phyloP scores from a whole-genome alignment of 2,329 filamentous ascomycete species.

The Pseudocercospora vitis region DNA sequence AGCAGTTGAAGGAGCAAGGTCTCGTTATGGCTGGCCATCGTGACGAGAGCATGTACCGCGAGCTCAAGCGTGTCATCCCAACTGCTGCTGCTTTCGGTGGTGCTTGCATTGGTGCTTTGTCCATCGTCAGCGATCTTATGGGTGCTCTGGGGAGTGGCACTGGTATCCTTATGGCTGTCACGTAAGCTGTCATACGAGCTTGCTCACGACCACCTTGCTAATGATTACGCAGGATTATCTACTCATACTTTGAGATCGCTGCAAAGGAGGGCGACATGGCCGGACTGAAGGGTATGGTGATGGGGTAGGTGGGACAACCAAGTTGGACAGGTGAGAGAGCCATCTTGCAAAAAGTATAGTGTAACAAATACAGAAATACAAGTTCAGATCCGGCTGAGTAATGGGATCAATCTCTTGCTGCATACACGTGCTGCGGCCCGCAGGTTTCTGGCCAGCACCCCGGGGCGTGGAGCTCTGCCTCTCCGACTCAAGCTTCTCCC shows the following conservation, averaged over 20 bases:
- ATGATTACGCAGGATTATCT: slow-evolving; percentile 76
- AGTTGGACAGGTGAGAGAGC: slow-evolving; percentile 27
- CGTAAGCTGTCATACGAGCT: slow-evolving; percentile 63
- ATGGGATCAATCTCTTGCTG: not conserved
- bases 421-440: slow-evolving; percentile 15
- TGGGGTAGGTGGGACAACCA: slow-evolving; percentile 40
- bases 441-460: not conserved
- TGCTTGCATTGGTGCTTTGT: slow-evolving; percentile 97
- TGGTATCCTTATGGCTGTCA: slow-evolving; percentile 96
- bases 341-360: slow-evolving; percentile 24
- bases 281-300: slow-evolving; percentile 68
- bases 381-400: slow-evolving; percentile 6
- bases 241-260: slow-evolving; percentile 98
- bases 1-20: slow-evolving; percentile 99
- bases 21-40: slow-evolving; percentile 99
- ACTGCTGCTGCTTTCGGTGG: slow-evolving; percentile 97
- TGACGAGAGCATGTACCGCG: slow-evolving; percentile 99
- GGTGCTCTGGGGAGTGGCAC: slow-evolving; percentile 95
- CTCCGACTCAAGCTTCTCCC: slow-evolving; percentile 13
- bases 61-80: slow-evolving; percentile 98
- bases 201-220: slow-evolving; percentile 20
- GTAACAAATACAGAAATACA: slow-evolving; percentile 16
- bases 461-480: not conserved
- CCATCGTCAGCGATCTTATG: slow-evolving; percentile 90
- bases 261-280: slow-evolving; percentile 96